A percentile compares a stretch with the other conserved stretches of the same genome.
Conservation (phyloP, 2,329 filamentous ascomycete species). For the Meredithiella fracta region DNA sequence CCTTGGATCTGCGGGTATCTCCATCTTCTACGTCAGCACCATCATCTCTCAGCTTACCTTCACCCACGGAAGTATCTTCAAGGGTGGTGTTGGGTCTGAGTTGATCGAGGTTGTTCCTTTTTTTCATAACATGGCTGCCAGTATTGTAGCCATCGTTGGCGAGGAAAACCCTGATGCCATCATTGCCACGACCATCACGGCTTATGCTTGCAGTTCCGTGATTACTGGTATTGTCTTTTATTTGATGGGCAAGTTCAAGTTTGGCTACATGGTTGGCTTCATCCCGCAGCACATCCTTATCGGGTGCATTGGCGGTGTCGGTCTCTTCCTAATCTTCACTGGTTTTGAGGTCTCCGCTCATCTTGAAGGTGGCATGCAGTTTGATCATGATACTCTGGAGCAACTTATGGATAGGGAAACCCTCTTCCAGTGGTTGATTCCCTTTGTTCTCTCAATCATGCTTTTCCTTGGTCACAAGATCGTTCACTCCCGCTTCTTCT, state of each 20-base stretch:
- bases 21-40: conserved; percentile 97
- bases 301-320: conserved; percentile 92
- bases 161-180: conserved; percentile 69
- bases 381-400: conserved; percentile 58
- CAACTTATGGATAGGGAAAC: conserved; percentile 60
- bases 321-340: conserved; percentile 83
- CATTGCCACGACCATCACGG: conserved; percentile 82
- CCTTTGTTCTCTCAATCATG: conserved; percentile 56
- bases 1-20: conserved; percentile 84
- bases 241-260: conserved; percentile 67
- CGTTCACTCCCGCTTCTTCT: conserved; percentile 65
- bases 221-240: conserved; percentile 87
- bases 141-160: conserved; percentile 64
- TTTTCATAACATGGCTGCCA: conserved; percentile 95
- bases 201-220: conserved; percentile 80
- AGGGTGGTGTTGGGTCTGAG: conserved; percentile 82
- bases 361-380: conserved; percentile 69
- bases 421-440: conserved; percentile 66
- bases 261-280: conserved; percentile 89
- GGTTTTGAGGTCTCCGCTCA: conserved; percentile 87
- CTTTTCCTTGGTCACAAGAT: conserved; percentile 63
- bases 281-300: conserved; percentile 93
- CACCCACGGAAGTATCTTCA: conserved; percentile 74
- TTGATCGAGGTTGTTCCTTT: conserved; percentile 98
- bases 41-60: conserved; percentile 87